Evolutionary conservation across 129 eudicot genomes (phyloP), one percentile per base, ranked within the genome.

Genomic region (Pittosporum tobira): DNA sequence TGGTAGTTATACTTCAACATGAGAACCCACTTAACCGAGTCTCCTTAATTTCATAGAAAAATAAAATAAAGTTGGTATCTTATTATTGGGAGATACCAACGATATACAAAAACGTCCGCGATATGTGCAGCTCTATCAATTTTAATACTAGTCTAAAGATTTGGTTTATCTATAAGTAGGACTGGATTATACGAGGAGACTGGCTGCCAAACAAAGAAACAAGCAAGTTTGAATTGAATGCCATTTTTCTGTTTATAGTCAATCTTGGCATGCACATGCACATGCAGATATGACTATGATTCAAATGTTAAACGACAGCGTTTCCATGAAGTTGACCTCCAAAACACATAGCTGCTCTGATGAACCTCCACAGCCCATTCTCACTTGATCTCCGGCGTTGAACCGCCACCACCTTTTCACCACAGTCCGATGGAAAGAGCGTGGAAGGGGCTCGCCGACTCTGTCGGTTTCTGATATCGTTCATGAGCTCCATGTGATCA

Each of bases 281-380:
- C 3, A 43, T 15, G 13, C 51, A 16, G 24, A 3, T 47, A 5
- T 13, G 48, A n/a, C 5, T 5, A 44, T 5, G 14, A 2, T 1
- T 13, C 19, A 6, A 5, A 8, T 2, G 10, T 4, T 18, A 20
- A 19, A 47, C 51, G 51, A 20, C 24, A 20, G 4, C 51, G 51
- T 47, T 16, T 3, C 9, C 25, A 19, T 5, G 1, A 2, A 9
- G 23, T 38, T 58, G 49, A 40, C 16, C 49, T 1, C 63, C 36
- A 6, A 22, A 14, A 58, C 63, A 58, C 1, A 31, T 5, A 21
- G 49, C 48, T 8, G 63, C 63, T 23, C 8, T 58, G 14, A 58
- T 12, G 7, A 58, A 58, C 36, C 63, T 40, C 63, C 63, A 58
- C 63, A 38, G 13, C 49, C 63, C 63, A 1, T 38, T 58, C 30